Evolutionary conservation across 2,329 filamentous ascomycete species (phyloP).

Genomic region (Phialophora expanda): DNA sequence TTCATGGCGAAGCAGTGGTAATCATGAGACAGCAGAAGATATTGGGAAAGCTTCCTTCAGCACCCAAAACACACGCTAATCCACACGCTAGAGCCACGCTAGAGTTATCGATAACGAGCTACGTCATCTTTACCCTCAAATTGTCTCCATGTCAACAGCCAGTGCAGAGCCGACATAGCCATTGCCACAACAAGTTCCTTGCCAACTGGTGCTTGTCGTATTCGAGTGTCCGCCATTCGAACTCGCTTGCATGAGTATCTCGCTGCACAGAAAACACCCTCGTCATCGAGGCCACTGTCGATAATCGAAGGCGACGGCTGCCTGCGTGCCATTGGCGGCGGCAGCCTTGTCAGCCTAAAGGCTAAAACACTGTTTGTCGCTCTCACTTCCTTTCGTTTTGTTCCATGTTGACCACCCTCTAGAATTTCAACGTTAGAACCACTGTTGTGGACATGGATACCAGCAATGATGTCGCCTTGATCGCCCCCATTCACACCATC

Average conservation of each 20-base stretch:
- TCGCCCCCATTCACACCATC: conserved; percentile 45
- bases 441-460: background rate
- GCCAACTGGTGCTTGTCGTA: background rate
- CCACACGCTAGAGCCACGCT: conserved; percentile 7
- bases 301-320: background rate
- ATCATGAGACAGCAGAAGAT: background rate
- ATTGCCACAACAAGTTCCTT: background rate
- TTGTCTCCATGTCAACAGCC: conserved; percentile 1
- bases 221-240: background rate
- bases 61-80: background rate
- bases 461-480: background rate
- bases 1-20: background rate
- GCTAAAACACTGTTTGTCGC: background rate
- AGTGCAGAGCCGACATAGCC: background rate
- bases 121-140: background rate
- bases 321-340: background rate
- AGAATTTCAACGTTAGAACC: background rate
- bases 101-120: conserved; percentile 6
- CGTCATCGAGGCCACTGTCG: background rate
- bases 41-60: background rate
- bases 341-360: background rate
- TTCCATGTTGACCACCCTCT: background rate
- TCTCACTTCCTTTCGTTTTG: background rate
- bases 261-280: background rate
- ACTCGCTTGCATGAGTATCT: background rate